These are phyloP conservation scores for Canavalia gladiata DNA, from an alignment of 306 rosid species.

Conservation along the genomic window DNA sequence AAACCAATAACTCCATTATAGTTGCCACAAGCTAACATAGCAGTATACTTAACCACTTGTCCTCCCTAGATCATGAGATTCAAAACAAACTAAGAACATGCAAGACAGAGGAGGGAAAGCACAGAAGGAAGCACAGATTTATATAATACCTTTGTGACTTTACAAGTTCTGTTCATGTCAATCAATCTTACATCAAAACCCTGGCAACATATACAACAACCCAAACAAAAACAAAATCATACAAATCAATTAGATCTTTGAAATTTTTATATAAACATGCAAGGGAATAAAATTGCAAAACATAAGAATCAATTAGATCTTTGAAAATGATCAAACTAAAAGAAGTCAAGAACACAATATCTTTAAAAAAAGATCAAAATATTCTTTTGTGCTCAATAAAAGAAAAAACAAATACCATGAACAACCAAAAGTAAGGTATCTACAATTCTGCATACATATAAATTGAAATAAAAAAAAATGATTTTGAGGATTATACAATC, in stretches of 20 bases:
- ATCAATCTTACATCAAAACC: constrained; percentile 90
- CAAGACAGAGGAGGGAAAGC: neutral
- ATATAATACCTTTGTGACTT: constrained; percentile 84
- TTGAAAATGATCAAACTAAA: neutral
- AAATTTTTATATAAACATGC: neutral
- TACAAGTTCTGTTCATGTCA: constrained; percentile 91
- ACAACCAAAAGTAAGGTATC: constrained; percentile 12
- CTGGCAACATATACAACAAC: constrained; percentile 62
- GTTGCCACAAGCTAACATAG: constrained; percentile 93
- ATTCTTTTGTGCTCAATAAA: constrained; percentile 3
- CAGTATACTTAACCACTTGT: constrained; percentile 84
- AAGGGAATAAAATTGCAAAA: constrained; percentile 11
- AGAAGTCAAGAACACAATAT: neutral
- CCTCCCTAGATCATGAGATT: constrained; percentile 72
- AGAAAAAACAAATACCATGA: constrained; percentile 28
- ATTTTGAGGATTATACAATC: neutral
- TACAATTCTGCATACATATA: neutral
- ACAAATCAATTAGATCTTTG: too few species aligned
- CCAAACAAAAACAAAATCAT: constrained; percentile 14
- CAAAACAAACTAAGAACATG: constrained; percentile 46
- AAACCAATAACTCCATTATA: constrained; percentile 88
- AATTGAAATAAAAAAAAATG: constrained; percentile 21
- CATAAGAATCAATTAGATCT: constrained; percentile 36
- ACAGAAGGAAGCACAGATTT: constrained; percentile 20
- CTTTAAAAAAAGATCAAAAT: neutral